A percentile compares a stretch with the other conserved stretches of the same genome.
These are phyloP conservation scores for Arthromyces matolae DNA, from an alignment of 768 basidiomycete genomes.

Conservation along the genomic window DNA sequence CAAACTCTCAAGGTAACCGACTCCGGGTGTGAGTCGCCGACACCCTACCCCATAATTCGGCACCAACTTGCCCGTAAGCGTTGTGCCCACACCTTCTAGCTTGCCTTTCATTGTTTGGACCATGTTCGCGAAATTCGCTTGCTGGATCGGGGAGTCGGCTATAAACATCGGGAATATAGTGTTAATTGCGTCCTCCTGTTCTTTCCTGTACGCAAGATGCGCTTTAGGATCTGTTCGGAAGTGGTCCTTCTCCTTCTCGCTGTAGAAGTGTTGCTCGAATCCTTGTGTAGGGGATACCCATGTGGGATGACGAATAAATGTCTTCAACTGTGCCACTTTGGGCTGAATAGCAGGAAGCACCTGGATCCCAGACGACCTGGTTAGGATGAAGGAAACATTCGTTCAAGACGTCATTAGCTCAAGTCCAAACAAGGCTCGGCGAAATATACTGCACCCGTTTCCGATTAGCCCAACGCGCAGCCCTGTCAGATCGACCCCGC, in stretches of 20 bases:
- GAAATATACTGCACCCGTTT: constrained; percentile 25
- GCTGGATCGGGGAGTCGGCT: constrained; percentile 31
- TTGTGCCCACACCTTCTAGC: constrained; percentile 35
- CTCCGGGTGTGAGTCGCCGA: constrained; percentile 31
- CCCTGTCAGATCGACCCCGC: constrained; percentile 26
- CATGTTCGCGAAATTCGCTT: constrained; percentile 22
- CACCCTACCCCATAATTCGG: constrained; percentile 34
- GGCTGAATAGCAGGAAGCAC: constrained; percentile 31
- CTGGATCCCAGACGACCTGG: constrained; percentile 32
- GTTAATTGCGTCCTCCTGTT: constrained; percentile 38
- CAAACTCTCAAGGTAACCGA: constrained; percentile 31
- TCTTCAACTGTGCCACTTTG: constrained; percentile 31
- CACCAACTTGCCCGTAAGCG: constrained; percentile 39
- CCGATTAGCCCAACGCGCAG: constrained; percentile 38
- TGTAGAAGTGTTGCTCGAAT: constrained; percentile 28
- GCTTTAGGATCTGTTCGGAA: constrained; percentile 36
- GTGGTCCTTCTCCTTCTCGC: constrained; percentile 36
- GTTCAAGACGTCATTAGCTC: not conserved
- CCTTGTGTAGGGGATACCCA: constrained; percentile 29
- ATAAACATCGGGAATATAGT: constrained; percentile 27
- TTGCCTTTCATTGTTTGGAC: constrained; percentile 37
- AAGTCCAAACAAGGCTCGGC: not conserved
- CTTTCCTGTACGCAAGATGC: constrained; percentile 40
- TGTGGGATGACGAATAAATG: constrained; percentile 30
- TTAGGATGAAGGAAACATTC: not conserved